These are phyloP conservation scores for Coniochaeta sp. DNA, from an alignment of 2,329 filamentous ascomycete species.

Conservation along the genomic window DNA sequence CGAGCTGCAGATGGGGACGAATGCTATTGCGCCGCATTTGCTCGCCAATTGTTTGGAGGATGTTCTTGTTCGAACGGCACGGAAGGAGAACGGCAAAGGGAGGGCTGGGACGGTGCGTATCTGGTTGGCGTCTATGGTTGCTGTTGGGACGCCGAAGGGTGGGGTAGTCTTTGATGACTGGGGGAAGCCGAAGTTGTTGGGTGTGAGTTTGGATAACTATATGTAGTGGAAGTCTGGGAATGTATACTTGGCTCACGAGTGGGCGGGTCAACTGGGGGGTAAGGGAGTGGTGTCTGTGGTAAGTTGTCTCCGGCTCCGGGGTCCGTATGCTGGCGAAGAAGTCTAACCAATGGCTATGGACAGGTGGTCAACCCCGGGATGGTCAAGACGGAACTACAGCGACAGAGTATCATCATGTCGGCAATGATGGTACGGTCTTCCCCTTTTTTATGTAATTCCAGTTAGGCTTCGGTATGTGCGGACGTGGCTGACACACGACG, in stretches of 20 bases:
- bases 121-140: not conserved
- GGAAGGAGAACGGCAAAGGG: not conserved
- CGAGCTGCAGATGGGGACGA: conserved; percentile 13
- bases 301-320: not conserved
- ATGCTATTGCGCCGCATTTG: not conserved
- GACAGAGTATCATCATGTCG: not conserved
- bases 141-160: not conserved
- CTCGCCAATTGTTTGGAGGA: not conserved
- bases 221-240: not conserved
- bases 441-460: too few relatives aligned
- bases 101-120: not conserved
- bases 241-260: not conserved
- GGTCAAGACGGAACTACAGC: not conserved
- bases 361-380: not conserved
- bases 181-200: not conserved
- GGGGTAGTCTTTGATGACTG: not conserved
- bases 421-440: not conserved
- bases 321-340: not conserved
- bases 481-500: too few relatives aligned
- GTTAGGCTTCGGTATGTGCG: too few relatives aligned
- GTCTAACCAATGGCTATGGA: not conserved
- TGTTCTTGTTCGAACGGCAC: not conserved
- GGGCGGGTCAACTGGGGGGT: not conserved
- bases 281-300: not conserved
- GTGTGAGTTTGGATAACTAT: not conserved